Evolutionary conservation across 2,329 filamentous ascomycete genomes (phyloP), one percentile per base, ranked within the genome.

Genomic region (Pseudonectria foliicola): DNA sequence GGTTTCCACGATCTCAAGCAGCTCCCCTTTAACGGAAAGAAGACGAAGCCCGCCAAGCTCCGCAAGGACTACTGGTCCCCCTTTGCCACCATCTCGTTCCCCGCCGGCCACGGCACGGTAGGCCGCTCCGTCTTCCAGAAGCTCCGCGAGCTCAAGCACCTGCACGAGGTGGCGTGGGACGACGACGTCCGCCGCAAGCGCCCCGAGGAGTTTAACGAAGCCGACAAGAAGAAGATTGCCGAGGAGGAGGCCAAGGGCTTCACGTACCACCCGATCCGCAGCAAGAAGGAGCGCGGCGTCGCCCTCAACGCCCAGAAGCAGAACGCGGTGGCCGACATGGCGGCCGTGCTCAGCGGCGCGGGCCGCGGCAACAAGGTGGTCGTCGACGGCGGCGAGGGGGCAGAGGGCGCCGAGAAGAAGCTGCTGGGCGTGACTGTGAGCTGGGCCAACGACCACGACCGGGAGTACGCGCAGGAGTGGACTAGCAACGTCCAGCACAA

Each of bases 21-120:
- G 52, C 57, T 83, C 40, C 71, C 75, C 31, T 83, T 73, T 63
- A 77, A 77, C 44, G 79, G 78, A 59, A 83, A 82, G 56, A 82
- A 84, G 60, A 69, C 74, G 30, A 72, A 75, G 45, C 77, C 77
- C 3, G 56, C 70, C 35, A 75, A 74, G 49, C 62, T 83, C 26
- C 76, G 80, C 39, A 80, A 77, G 57, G 80, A 84, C 62, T 75
- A 77, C 60, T 83, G 80, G 79, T 62, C 63, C 24, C 74, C 75
- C 6, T 61, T 82, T 49, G 77, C 76, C 33, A 60, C 70, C 43
- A 73, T 83, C 41, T 62, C 70, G 50, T 77, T 84, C 53, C 68
- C 69, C 28, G 40, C 59, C 29, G 72, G 70, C 28, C 59, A 64
- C 26, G 71, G 70, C 39, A 53, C 61, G 16, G 62, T 78, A 11